Evolutionary conservation across 208 protist genomes (phyloP), one percentile per base, ranked within the genome.

Genomic region (Trypanosoma lewisi): DNA sequence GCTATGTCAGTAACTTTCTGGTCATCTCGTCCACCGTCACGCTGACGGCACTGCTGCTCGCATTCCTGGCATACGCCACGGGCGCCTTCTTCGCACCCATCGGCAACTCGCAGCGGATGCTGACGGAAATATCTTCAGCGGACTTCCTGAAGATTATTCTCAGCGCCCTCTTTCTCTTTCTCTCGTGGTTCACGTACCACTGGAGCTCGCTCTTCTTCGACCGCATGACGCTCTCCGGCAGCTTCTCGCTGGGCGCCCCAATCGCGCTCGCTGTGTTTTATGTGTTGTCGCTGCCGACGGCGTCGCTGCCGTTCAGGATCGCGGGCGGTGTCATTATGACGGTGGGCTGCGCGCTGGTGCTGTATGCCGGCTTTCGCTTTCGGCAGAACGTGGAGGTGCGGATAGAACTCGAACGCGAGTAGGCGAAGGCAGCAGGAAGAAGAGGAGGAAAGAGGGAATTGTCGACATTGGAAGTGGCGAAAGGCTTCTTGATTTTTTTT

Each of bases 131-230:
- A 27, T 57, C 56, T 21, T 57, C 51, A 4, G 30, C 11, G 1
- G 57, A 68, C 33, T 71, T 76, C 47, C 27, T 69, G 4, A 64
- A 63, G 0, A 59, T 76, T 36, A 36, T 76, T 23, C 21, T 76
- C 2, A 23, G 55, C 36, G 70, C 41, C n/a, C 42, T 66, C 36
- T 76, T 76, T 56, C 27, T 76, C 12, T 65, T 71, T 36, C 21
- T 76, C 4, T 76, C 51, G 4, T 69, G 64, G 52, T 61, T 76
- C 25, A 58, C 57, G 2, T 65, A 71, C 37, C 63, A 71, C 54
- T 71, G 60, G 51, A 65, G 59, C 21, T 76, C 63, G 12, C 63
- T 70, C 14, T 76, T 67, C 19, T 71, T 76, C 61, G 63, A 71
- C 51, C 61, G 63, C n/a, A 61, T 76, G 55, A 70, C 56, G 7